phyloP scores from a whole-genome alignment of 129 eudicot species.

The Sambucus nigra region DNA sequence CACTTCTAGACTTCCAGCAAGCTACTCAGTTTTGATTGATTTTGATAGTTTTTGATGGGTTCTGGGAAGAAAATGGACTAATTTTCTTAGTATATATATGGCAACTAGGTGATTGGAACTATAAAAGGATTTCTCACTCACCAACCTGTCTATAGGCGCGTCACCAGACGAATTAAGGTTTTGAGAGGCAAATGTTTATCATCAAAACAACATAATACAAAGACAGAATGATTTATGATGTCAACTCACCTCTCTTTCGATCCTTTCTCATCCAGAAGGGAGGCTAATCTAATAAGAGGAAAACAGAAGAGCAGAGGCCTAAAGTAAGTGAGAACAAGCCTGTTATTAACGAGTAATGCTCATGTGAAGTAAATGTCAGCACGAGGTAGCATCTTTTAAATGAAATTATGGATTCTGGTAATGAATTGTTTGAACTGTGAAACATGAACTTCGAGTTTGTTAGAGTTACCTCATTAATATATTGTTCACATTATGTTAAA shows the following conservation, averaged over 20 bases:
- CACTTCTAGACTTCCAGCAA: no score
- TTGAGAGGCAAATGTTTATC: not conserved
- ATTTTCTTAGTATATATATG: no score
- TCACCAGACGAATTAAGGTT: no score
- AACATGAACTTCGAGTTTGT: slow-evolving; percentile 1
- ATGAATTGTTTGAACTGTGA: not conserved
- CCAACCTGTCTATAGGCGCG: no score
- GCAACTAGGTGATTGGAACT: no score
- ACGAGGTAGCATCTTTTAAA: not conserved
- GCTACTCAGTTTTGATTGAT: no score
- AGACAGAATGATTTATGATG: slow-evolving; percentile 24
- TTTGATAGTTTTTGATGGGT: no score
- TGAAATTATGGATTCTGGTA: not conserved
- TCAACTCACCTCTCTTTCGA: slow-evolving; percentile 24
- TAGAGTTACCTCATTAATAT: not conserved
- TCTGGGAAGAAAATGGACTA: no score
- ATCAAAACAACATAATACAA: not conserved
- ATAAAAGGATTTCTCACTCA: no score
- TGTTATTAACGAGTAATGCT: slow-evolving; percentile 24
- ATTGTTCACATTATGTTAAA: not conserved
- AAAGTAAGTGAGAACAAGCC: slow-evolving; percentile 91
- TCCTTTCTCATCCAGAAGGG: slow-evolving; percentile 36
- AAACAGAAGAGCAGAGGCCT: slow-evolving; percentile 73
- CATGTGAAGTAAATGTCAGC: not conserved
- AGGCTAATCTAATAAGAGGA: slow-evolving; percentile 26